A percentile compares a stretch with the other conserved stretches of the same genome.
phyloP scores from a whole-genome alignment of 2,329 filamentous ascomycete genomes.

The Colletotrichum paranaense region DNA sequence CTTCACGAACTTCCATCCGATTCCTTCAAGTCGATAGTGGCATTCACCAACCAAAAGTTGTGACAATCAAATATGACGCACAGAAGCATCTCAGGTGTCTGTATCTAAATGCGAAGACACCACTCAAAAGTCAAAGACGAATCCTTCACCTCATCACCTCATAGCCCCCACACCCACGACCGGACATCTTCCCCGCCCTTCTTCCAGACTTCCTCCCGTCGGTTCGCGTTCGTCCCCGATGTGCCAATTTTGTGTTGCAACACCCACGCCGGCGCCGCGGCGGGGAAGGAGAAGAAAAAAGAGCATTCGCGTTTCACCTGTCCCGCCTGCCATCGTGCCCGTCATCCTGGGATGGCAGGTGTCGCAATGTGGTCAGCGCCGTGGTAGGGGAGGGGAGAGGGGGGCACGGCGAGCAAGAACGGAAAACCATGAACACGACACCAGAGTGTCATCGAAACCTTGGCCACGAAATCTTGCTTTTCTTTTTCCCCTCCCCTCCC shows the following conservation, averaged over 20 bases:
- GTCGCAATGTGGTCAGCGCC: background rate
- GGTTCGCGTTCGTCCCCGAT: background rate
- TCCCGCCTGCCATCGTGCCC: conserved; percentile 21
- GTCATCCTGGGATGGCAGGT: conserved; percentile 31
- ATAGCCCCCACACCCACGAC: background rate
- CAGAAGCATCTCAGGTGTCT: too few relatives aligned
- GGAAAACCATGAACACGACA: background rate
- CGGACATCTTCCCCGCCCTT: too few relatives aligned
- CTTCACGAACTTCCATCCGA: too few relatives aligned
- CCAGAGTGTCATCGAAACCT: conserved; percentile 15
- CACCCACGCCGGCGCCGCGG: background rate
- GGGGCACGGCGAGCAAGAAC: background rate
- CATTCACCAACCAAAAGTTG: too few relatives aligned
- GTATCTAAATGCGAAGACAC: too few relatives aligned
- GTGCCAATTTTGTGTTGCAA: background rate
- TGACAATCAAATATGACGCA: too few relatives aligned
- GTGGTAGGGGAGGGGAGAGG: background rate
- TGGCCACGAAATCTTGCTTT: background rate
- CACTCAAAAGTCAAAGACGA: too few relatives aligned
- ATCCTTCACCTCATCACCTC: too few relatives aligned
- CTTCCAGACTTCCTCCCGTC: background rate
- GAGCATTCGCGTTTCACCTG: conserved; percentile 12
- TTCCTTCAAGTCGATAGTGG: too few relatives aligned
- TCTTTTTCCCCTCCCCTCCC: background rate
- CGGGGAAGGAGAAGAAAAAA: background rate